Base-by-base conservation (phyloP, 805 yeast genomes). In the Wickerhamiella siamensis region DNA sequence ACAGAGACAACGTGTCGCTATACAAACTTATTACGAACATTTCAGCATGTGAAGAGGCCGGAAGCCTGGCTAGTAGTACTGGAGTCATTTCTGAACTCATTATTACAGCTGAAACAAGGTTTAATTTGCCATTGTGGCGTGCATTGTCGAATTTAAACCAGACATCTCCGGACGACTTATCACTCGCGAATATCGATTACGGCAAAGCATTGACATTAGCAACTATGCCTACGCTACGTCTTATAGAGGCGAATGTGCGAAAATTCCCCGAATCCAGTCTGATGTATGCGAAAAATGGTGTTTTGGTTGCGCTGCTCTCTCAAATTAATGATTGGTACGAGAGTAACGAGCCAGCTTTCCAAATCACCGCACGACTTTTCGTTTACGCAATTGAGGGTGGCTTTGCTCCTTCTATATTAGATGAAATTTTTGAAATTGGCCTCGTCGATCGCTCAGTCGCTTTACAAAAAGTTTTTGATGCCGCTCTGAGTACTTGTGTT, bases 101-200 rank as follows among this genome's bases (percentile, higher is more conserved):
- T 18, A 21, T 18, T 3, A 5, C 29, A 3, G 14, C 31, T 3
- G 5, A 20, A 5, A n/a, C 36, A 3, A 29, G n/a, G 9, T 10
- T 21, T 2, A 4, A 9, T 18, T 15, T 15, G 18, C 21, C 26
- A 5, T 33, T 29, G 20, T 43, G 46, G 46, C 39, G 36, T n/a
- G 36, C 38, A 4, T 31, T 40, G 19, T 40, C 46, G 10, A 43
- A 43, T 27, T 24, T 36, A 12, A 32, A 33, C 33, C 46, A 43
- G 33, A 31, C 42, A 8, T 20, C 22, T 3, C 6, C 33, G 3
- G 36, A 33, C n/a, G 33, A 31, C 17, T 31, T 31, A 17, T 8
- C 19, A 20, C 6, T 14, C 10, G 33, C 35, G 15, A 14, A 31
- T 8, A 17, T 38, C 3, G 41, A 14, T 3, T 8, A 18, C 17